Evolutionary conservation across 176 grass and related monocot genomes (phyloP).

Genomic region (Themeda triandra): DNA sequence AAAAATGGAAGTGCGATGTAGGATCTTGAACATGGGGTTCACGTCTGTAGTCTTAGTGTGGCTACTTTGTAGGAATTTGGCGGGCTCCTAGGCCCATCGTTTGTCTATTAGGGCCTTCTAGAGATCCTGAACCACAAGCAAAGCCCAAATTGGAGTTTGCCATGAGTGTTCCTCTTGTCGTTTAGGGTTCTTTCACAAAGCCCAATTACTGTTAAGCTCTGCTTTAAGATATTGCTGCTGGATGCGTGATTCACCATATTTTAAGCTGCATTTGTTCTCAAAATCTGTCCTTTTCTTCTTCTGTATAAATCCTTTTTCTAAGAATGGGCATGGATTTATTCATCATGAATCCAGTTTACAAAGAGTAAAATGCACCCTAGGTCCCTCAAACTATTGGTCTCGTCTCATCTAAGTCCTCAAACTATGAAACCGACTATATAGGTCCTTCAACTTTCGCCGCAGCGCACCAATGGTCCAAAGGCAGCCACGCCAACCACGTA

Average conservation of each 20-base stretch:
- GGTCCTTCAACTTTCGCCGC: too few species aligned
- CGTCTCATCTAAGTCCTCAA: too few species aligned
- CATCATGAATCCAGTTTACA: too few species aligned
- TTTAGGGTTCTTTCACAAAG: not conserved
- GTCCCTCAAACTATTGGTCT: too few species aligned
- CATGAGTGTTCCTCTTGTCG: not conserved
- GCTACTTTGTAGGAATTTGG: not conserved
- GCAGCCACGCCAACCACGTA: too few species aligned
- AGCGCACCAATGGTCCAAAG: too few species aligned
- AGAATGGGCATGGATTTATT: too few species aligned
- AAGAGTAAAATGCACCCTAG: too few species aligned
- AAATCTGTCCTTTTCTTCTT: too few species aligned
- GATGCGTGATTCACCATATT: not conserved
- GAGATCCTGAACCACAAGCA: not conserved
- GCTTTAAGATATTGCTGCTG: not conserved
- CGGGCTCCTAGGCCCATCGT: not conserved
- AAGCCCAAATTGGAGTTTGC: not conserved
- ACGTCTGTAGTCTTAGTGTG: constrained; percentile 11
- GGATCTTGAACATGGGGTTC: not conserved
- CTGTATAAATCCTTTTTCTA: too few species aligned
- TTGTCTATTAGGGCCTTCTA: not conserved
- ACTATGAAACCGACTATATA: too few species aligned
- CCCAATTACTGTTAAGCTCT: not conserved
- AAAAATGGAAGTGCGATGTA: not conserved
- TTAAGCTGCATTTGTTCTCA: not conserved